These are phyloP conservation scores for Conticribra guillardii DNA, from an alignment of 108 stramenopile species.

Conservation along the genomic window DNA sequence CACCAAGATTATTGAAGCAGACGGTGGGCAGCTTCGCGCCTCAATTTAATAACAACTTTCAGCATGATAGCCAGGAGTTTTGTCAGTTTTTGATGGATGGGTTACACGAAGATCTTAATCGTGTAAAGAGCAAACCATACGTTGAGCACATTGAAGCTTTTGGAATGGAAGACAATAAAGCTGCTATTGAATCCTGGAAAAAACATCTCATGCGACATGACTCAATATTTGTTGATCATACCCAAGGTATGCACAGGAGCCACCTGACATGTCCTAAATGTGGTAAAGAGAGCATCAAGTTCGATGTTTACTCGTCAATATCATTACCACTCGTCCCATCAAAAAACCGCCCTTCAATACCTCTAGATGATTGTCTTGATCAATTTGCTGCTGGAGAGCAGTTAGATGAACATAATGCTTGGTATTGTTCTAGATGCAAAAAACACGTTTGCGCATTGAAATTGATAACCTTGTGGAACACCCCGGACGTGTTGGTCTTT, in stretches of 20 bases:
- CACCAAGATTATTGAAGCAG: slow-evolving; percentile 82
- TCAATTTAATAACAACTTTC: slow-evolving; percentile 90
- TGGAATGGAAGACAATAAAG: slow-evolving; percentile 85
- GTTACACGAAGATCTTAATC: slow-evolving; percentile 79
- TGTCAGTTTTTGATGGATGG: slow-evolving; percentile 90
- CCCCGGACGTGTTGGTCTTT: slow-evolving; percentile 79
- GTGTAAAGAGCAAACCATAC: slow-evolving; percentile 83
- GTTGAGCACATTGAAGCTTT: slow-evolving; percentile 89
- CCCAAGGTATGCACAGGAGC: slow-evolving; percentile 89
- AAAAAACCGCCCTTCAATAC: slow-evolving; percentile 56
- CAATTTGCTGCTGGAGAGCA: slow-evolving; percentile 84
- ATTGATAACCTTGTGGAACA: slow-evolving; percentile 82
- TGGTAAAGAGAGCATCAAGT: slow-evolving; percentile 84
- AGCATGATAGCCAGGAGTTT: slow-evolving; percentile 94
- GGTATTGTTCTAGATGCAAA: slow-evolving; percentile 83
- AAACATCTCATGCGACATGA: slow-evolving; percentile 87
- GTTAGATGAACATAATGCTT: slow-evolving; percentile 83
- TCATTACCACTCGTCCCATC: slow-evolving; percentile 72
- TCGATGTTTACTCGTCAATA: slow-evolving; percentile 89
- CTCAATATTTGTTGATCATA: slow-evolving; percentile 83
- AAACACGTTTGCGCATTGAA: slow-evolving; percentile 85
- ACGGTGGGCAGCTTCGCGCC: slow-evolving; percentile 82
- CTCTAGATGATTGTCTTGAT: slow-evolving; percentile 76
- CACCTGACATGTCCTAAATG: slow-evolving; percentile 89
- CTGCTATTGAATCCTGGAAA: slow-evolving; percentile 86